Conservation (phyloP, 1,284 basidiomycete genomes). For the Leccinum fallax region DNA sequence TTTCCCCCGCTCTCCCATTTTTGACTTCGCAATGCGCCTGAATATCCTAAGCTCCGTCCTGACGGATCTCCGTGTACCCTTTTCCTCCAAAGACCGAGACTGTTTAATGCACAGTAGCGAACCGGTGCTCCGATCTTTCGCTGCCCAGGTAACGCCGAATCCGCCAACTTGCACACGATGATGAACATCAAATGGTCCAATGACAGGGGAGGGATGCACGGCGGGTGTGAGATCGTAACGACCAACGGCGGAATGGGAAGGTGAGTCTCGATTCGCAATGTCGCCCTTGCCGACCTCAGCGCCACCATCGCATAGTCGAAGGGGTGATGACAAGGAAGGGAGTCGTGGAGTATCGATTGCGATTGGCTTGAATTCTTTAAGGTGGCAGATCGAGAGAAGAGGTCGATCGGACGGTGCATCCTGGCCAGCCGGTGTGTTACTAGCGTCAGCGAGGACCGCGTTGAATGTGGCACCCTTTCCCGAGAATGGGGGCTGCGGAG, state of each 20-base stretch:
- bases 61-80: slow-evolving; percentile 12
- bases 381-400: not conserved
- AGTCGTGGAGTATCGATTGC: not conserved
- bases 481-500: slow-evolving; percentile 1
- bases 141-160: slow-evolving; percentile 27
- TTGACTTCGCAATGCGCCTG: slow-evolving; percentile 31
- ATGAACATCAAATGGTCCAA: slow-evolving; percentile 32
- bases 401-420: not conserved
- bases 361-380: not conserved
- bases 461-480: slow-evolving; percentile 12
- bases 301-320: not conserved
- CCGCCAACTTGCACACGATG: slow-evolving; percentile 21
- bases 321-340: not conserved
- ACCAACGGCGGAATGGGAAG: not conserved
- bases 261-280: not conserved
- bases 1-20: slow-evolving; percentile 19
- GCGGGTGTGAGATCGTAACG: not conserved
- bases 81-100: slow-evolving; percentile 16
- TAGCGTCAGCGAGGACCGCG: slow-evolving; percentile 5
- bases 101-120: slow-evolving; percentile 31
- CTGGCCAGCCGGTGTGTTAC: not conserved
- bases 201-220: slow-evolving; percentile 8
- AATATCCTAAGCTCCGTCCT: slow-evolving; percentile 25
- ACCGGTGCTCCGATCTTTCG: slow-evolving; percentile 27
- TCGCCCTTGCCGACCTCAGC: not conserved